These are phyloP conservation scores for Trichoderma gamsii DNA, from an alignment of 495 filamentous ascomycete genomes.

Conservation along the genomic window DNA sequence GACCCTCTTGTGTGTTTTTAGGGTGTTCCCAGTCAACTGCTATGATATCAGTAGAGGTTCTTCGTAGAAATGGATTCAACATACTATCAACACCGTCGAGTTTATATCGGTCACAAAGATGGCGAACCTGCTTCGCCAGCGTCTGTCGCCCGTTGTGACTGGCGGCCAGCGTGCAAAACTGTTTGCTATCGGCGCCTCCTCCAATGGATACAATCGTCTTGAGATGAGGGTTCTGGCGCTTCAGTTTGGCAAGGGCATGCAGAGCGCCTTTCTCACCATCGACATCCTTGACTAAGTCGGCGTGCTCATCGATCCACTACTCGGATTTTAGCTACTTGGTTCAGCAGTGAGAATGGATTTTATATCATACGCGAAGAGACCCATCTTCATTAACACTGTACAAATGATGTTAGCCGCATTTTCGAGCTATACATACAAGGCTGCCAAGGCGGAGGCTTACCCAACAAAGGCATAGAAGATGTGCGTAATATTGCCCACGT, in stretches of 20 bases:
- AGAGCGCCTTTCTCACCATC: slow-evolving; percentile 67
- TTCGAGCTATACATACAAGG: slow-evolving; percentile 26
- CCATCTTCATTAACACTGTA: slow-evolving; percentile 21
- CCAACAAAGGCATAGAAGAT: slow-evolving; percentile 74
- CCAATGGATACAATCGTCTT: slow-evolving; percentile 73
- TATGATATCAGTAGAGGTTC: slow-evolving; percentile 4
- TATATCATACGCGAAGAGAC: slow-evolving; percentile 41
- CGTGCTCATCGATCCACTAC: slow-evolving; percentile 63
- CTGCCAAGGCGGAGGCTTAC: not conserved
- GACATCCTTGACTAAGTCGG: slow-evolving; percentile 63
- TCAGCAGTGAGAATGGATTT: slow-evolving; percentile 25
- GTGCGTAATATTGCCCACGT: slow-evolving; percentile 56
- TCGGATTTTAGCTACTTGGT: not conserved
- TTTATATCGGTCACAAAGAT: slow-evolving; percentile 56
- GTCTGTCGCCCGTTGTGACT: slow-evolving; percentile 44
- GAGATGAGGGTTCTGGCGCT: slow-evolving; percentile 56
- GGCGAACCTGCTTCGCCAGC: slow-evolving; percentile 56
- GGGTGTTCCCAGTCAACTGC: slow-evolving; percentile 85
- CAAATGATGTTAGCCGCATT: slow-evolving; percentile 43
- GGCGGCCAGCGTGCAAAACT: slow-evolving; percentile 61
- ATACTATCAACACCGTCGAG: slow-evolving; percentile 75
- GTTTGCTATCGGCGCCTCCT: slow-evolving; percentile 62
- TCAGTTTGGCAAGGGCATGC: slow-evolving; percentile 58
- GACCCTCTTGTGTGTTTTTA: slow-evolving; percentile 51
- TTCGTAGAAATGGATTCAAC: slow-evolving; percentile 17